Evolutionary conservation across 129 eudicot species (phyloP).

Genomic region (Arctium minus): DNA sequence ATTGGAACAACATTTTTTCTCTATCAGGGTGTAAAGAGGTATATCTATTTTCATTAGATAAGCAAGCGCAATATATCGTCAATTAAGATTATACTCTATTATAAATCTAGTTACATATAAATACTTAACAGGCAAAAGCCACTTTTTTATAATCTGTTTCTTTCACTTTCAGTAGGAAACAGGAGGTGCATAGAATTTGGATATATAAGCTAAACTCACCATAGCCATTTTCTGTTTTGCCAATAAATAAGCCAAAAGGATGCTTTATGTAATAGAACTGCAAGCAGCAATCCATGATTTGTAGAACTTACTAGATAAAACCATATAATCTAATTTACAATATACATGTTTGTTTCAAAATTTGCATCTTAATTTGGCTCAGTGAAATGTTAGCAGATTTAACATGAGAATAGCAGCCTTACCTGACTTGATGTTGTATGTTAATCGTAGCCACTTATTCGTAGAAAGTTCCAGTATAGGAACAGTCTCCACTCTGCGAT

Average conservation of each 20-base stretch:
- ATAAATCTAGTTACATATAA: background rate
- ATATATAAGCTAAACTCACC: background rate
- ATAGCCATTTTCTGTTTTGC: background rate
- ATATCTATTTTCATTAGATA: background rate
- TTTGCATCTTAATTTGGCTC: background rate
- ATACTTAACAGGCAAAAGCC: background rate
- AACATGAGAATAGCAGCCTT: conserved; percentile 14
- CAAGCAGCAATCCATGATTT: background rate
- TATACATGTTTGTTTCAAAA: background rate
- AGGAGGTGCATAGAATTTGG: background rate
- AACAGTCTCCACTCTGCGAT: conserved; percentile 75
- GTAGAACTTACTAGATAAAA: background rate
- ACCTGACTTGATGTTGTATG: conserved; percentile 85
- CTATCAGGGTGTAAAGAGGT: background rate
- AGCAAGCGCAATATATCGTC: background rate
- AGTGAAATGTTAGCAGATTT: background rate
- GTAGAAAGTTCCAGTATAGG: conserved; percentile 56
- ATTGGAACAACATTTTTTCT: background rate
- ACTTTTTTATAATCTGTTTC: background rate
- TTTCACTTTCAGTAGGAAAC: background rate
- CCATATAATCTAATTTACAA: background rate
- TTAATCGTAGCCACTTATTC: conserved; percentile 85
- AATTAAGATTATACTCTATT: background rate
- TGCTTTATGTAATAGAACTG: background rate
- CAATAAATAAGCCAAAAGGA: background rate